Evolutionary conservation across 768 basidiomycete species (phyloP).

Genomic region (Suillus paluster): DNA sequence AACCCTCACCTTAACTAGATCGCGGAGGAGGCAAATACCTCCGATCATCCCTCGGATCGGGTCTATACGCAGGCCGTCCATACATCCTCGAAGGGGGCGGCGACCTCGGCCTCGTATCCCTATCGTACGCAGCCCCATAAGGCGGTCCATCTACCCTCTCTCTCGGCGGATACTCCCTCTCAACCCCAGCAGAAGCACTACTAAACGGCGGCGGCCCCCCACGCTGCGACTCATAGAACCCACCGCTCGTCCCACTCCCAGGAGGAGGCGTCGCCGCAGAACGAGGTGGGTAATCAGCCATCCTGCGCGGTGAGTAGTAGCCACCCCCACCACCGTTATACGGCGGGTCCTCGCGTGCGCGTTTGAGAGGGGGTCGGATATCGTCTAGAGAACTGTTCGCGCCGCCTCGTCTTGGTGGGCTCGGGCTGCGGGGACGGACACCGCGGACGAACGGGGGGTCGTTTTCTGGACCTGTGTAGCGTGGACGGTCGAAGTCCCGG

Average conservation of each 20-base stretch:
- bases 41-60: conserved; percentile 40
- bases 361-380: conserved; percentile 48
- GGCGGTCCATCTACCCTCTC: conserved; percentile 29
- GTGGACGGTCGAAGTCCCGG: conserved; percentile 36
- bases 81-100: conserved; percentile 22
- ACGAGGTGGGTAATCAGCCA: conserved; percentile 27
- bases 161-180: conserved; percentile 39
- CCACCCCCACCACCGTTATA: conserved; percentile 23
- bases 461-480: conserved; percentile 26
- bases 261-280: conserved; percentile 30
- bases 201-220: conserved; percentile 19
- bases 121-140: conserved; percentile 42
- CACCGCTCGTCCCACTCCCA: conserved; percentile 23
- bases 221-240: conserved; percentile 37
- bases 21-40: conserved; percentile 39
- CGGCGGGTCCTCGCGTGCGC: conserved; percentile 48
- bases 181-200: conserved; percentile 27
- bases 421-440: conserved; percentile 51
- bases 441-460: conserved; percentile 40
- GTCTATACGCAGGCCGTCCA: conserved; percentile 17
- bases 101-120: conserved; percentile 31
- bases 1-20: background rate
- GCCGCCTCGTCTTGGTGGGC: conserved; percentile 40
- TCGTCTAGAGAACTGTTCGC: conserved; percentile 40
- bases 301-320: conserved; percentile 39